These are phyloP conservation scores for Penicillium arizonense DNA, from an alignment of 495 filamentous ascomycete species.

Conservation along the genomic window DNA sequence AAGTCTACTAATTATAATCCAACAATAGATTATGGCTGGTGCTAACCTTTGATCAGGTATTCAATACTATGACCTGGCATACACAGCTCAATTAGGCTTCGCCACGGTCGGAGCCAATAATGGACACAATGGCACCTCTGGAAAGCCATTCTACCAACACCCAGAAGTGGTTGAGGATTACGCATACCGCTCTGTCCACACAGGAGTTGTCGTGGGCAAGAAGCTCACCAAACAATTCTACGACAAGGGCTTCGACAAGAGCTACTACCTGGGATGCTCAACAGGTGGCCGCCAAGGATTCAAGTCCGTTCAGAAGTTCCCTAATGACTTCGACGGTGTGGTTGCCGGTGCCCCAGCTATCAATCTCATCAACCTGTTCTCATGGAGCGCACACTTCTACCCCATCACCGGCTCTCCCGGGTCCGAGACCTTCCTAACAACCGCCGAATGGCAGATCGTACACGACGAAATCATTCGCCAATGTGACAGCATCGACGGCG, in stretches of 20 bases:
- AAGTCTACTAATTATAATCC: slow-evolving; percentile 10
- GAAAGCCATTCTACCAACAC: slow-evolving; percentile 49
- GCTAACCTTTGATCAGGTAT: slow-evolving; percentile 31
- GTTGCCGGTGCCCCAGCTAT: slow-evolving; percentile 57
- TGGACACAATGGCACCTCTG: slow-evolving; percentile 55
- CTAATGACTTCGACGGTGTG: slow-evolving; percentile 63
- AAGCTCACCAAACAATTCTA: slow-evolving; percentile 49
- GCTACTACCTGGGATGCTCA: slow-evolving; percentile 58
- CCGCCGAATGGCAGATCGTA: slow-evolving; percentile 49
- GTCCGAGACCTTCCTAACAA: slow-evolving; percentile 50
- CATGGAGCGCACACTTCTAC: slow-evolving; percentile 56
- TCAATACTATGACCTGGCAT: slow-evolving; percentile 45
- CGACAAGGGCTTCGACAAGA: slow-evolving; percentile 39
- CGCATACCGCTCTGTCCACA: slow-evolving; percentile 47
- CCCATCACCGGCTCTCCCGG: slow-evolving; percentile 44
- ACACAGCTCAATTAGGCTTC: slow-evolving; percentile 48
- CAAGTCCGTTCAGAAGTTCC: slow-evolving; percentile 49
- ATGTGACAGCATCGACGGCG: slow-evolving; percentile 64
- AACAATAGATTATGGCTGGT: neutral
- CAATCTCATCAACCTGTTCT: slow-evolving; percentile 49
- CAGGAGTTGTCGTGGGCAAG: slow-evolving; percentile 52
- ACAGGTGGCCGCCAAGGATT: slow-evolving; percentile 56
- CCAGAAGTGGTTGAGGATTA: slow-evolving; percentile 52
- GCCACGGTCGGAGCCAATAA: slow-evolving; percentile 57
- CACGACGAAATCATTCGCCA: slow-evolving; percentile 59